Conservation (phyloP, 1,284 basidiomycete species). For the Puccinia polysora region DNA sequence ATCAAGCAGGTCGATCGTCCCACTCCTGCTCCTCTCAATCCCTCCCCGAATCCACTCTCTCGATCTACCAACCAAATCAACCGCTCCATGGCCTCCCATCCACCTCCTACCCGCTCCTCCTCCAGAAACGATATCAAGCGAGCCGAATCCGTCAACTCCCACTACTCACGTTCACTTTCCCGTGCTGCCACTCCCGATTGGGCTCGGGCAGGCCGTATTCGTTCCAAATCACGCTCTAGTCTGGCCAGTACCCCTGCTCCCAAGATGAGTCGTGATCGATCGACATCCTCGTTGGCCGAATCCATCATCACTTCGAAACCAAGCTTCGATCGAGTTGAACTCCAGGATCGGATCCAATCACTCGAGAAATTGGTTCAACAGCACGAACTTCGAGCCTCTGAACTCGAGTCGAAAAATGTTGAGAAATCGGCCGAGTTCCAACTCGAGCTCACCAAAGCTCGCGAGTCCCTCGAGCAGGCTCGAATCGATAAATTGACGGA, state of each 20-base stretch:
- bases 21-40: not conserved
- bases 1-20: too few species aligned
- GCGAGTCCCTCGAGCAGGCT: not conserved
- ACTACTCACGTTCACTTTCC: too few species aligned
- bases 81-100: too few species aligned
- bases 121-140: not conserved
- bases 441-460: not conserved
- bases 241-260: not conserved
- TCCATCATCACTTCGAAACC: not conserved
- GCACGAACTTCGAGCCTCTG: not conserved
- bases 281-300: not conserved
- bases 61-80: not conserved
- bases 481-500: not conserved
- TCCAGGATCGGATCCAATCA: not conserved
- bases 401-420: not conserved
- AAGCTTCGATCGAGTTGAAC: not conserved
- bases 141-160: not conserved
- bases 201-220: not conserved
- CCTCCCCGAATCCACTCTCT: too few species aligned
- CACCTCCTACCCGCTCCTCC: too few species aligned
- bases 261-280: too few species aligned
- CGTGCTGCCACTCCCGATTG: not conserved
- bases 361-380: not conserved
- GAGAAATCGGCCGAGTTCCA: not conserved
- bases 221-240: not conserved